Evolutionary conservation across 2,329 filamentous ascomycete species (phyloP).

Genomic region (Ascochyta clinopodiicola): DNA sequence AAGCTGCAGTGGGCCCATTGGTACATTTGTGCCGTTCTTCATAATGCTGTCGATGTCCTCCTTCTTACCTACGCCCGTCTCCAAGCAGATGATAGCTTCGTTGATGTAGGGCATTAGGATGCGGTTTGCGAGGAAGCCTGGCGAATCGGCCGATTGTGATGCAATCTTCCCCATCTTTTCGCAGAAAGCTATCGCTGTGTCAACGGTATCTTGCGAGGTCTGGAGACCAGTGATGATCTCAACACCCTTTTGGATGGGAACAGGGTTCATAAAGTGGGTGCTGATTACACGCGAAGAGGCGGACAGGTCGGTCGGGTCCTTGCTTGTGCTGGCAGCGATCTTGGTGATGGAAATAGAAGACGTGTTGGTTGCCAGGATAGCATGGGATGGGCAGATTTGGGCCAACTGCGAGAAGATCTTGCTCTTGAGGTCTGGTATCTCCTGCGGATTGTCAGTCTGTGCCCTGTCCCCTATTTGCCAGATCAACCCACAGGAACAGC

Average conservation of each 20-base stretch:
- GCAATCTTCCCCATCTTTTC: conserved; percentile 91
- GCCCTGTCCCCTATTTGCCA: neutral
- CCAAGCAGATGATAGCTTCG: conserved; percentile 93
- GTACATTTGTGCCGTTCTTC: conserved; percentile 99
- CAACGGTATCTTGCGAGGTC: conserved; percentile 81
- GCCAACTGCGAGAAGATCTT: conserved; percentile 86
- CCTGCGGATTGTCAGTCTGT: conserved; percentile 48
- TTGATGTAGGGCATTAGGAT: conserved; percentile 99
- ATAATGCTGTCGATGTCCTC: conserved; percentile 97
- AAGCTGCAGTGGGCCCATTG: conserved; percentile 92
- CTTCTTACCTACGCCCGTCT: conserved; percentile 86
- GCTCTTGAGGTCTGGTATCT: conserved; percentile 86
- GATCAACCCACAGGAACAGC: conserved; percentile 70
- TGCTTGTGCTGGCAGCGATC: conserved; percentile 85
- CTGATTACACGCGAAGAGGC: conserved; percentile 88
- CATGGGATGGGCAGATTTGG: conserved; percentile 79
- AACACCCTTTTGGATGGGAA: conserved; percentile 94
- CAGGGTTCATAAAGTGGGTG: conserved; percentile 99
- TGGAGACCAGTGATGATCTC: conserved; percentile 97
- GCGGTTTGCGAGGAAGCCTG: conserved; percentile 93
- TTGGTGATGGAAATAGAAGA: conserved; percentile 98
- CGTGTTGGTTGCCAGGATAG: conserved; percentile 95
- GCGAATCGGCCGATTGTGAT: conserved; percentile 85
- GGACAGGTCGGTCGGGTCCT: conserved; percentile 78
- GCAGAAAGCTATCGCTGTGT: conserved; percentile 84